These are phyloP conservation scores for Rhizopus stolonifer DNA, from an alignment of 371 early-diverging fungal genomes.

Conservation along the genomic window DNA sequence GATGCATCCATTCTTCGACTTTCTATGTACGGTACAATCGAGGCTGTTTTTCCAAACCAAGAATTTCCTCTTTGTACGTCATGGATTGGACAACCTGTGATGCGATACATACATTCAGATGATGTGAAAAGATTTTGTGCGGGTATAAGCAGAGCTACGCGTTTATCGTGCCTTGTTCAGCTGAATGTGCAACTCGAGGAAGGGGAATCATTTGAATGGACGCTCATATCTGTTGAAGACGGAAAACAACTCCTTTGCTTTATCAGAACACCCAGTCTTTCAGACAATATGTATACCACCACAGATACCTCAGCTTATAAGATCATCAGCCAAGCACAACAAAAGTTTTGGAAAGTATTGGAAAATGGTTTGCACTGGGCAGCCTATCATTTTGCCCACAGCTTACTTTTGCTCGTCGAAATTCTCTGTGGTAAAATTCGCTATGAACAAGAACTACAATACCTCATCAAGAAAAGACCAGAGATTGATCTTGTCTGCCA, in stretches of 20 bases:
- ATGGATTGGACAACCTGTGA: slow-evolving; percentile 24
- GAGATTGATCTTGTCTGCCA: slow-evolving; percentile 14
- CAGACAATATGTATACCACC: neutral
- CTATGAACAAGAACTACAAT: slow-evolving; percentile 2
- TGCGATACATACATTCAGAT: slow-evolving; percentile 28
- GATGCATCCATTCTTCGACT: slow-evolving; percentile 6
- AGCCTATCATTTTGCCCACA: slow-evolving; percentile 11
- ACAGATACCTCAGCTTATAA: neutral
- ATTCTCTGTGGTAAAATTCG: slow-evolving; percentile 7
- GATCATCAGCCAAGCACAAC: slow-evolving; percentile 8
- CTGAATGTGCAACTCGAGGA: neutral
- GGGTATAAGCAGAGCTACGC: slow-evolving; percentile 13
- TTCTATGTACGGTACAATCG: slow-evolving; percentile 31
- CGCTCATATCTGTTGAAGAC: slow-evolving; percentile 16
- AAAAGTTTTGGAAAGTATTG: slow-evolving; percentile 18
- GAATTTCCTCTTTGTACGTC: neutral
- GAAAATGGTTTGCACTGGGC: slow-evolving; percentile 19
- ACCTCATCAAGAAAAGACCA: slow-evolving; percentile 8
- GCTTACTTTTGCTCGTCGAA: slow-evolving; percentile 11
- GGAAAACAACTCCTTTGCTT: slow-evolving; percentile 17
- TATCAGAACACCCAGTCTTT: slow-evolving; percentile 3
- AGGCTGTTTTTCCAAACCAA: slow-evolving; percentile 10
- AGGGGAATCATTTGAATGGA: slow-evolving; percentile 6
- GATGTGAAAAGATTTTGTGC: slow-evolving; percentile 23
- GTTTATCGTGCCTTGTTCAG: neutral